A percentile compares a stretch with the other conserved stretches of the same genome.
Evolutionary conservation across 768 basidiomycete species (phyloP).

Genomic region (Termitomyces sp.): DNA sequence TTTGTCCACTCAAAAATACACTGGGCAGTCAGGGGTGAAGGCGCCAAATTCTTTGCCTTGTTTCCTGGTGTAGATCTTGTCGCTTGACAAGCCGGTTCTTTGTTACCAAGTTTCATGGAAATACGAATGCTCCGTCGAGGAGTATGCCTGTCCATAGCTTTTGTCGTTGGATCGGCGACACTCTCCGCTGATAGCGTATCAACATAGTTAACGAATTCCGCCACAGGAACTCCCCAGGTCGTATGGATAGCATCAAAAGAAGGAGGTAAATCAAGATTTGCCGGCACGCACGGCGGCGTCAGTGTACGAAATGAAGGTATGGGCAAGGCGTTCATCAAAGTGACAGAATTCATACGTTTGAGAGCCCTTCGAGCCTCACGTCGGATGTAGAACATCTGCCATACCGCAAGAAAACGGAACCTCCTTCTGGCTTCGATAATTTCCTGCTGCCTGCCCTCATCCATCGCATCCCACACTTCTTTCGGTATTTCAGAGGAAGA

Average conservation of each 20-base stretch:
- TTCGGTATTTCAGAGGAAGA: background rate
- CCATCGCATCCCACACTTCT: background rate
- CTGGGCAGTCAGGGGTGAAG: background rate
- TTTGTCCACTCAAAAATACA: background rate
- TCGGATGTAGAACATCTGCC: constrained; percentile 6
- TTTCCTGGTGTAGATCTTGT: background rate
- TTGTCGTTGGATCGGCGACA: too few species aligned
- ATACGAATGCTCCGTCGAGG: background rate
- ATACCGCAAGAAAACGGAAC: constrained; percentile 4
- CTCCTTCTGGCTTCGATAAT: background rate
- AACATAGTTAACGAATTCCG: background rate
- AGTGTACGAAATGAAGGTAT: background rate
- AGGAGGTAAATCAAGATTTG: background rate
- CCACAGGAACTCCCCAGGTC: background rate
- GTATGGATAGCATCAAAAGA: background rate
- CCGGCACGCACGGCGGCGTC: background rate
- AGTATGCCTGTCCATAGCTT: too few species aligned
- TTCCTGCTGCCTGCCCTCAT: background rate
- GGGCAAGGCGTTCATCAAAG: background rate
- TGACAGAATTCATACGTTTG: background rate
- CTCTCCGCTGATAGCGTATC: too few species aligned
- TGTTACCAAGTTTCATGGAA: background rate
- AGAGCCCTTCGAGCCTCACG: background rate
- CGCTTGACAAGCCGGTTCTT: too few species aligned
- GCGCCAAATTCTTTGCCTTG: too few species aligned